These are phyloP conservation scores for Serendipita vermifera DNA, from an alignment of 768 basidiomycete species.

Conservation along the genomic window DNA sequence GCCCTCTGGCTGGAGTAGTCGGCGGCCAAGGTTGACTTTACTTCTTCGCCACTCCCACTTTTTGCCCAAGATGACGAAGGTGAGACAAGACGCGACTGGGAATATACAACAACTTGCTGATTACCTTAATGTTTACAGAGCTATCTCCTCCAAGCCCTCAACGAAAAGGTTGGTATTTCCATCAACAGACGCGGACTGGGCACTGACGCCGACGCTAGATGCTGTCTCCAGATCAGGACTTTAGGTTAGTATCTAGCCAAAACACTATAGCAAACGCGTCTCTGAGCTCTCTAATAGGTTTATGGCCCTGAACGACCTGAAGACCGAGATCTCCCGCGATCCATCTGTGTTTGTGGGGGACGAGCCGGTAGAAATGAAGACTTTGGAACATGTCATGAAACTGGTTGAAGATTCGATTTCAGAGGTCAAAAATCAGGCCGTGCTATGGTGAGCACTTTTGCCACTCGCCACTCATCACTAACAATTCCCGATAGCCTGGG, in stretches of 20 bases:
- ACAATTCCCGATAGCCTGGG: conserved; percentile 48
- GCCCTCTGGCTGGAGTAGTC: no score
- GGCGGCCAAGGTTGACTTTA: no score
- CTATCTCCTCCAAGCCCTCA: background rate
- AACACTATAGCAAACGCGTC: conserved; percentile 16
- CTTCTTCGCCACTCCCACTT: background rate
- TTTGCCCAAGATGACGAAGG: background rate
- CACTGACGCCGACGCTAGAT: conserved; percentile 37
- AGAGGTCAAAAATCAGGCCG: conserved; percentile 96
- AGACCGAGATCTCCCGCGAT: conserved; percentile 76
- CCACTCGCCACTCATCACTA: background rate
- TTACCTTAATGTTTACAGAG: no score
- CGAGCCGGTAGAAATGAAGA: conserved; percentile 71
- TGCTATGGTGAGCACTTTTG: conserved; percentile 62
- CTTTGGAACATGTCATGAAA: conserved; percentile 69
- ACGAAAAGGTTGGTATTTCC: background rate
- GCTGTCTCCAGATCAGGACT: conserved; percentile 85
- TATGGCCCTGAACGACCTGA: conserved; percentile 93
- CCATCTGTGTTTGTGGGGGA: conserved; percentile 65
- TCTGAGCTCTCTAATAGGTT: conserved; percentile 39
- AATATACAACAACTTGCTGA: background rate
- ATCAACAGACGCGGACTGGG: background rate
- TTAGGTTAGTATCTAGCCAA: conserved; percentile 39
- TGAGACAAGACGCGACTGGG: background rate
- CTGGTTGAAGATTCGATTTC: conserved; percentile 91